Percentiles rank a stretch among this genome's conserved stretches.
phyloP scores from a whole-genome alignment of 495 filamentous ascomycete genomes.

The Hypoxylon intermedium region DNA sequence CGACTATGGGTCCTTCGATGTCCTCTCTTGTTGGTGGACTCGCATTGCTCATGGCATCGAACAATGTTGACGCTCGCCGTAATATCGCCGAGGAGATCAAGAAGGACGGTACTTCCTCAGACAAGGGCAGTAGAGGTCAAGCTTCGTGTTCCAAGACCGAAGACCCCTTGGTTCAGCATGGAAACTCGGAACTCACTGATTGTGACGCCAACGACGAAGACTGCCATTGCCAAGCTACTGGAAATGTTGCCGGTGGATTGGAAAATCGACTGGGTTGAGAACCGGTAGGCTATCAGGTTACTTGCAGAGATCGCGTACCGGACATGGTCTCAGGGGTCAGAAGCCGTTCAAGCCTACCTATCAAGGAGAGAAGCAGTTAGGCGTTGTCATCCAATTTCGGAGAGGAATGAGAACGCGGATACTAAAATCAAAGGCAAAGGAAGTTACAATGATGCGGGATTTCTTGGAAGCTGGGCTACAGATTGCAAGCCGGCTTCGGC shows the following conservation, averaged over 20 bases:
- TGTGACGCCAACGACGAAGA: background rate
- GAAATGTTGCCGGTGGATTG: background rate
- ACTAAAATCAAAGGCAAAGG: background rate
- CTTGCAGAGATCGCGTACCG: background rate
- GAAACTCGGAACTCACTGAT: background rate
- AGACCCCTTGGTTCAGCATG: background rate
- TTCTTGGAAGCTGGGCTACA: constrained; percentile 36
- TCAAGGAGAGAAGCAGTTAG: background rate
- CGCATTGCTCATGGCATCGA: background rate
- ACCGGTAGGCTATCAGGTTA: background rate
- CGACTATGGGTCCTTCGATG: background rate
- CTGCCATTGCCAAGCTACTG: no score
- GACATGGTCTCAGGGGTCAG: background rate
- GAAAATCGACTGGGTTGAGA: background rate
- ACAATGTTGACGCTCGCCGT: background rate
- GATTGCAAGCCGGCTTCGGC: constrained; percentile 10
- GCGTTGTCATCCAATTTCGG: constrained; percentile 1
- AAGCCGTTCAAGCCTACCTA: background rate
- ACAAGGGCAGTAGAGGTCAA: background rate
- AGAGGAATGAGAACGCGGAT: background rate
- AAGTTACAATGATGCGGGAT: constrained; percentile 19
- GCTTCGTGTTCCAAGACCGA: no score
- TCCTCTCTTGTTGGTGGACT: background rate
- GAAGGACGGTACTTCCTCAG: background rate
- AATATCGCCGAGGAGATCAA: background rate